Evolutionary conservation across 139 green algal genomes (phyloP), one percentile per base, ranked within the genome.

Genomic region (Chlorella sp.): DNA sequence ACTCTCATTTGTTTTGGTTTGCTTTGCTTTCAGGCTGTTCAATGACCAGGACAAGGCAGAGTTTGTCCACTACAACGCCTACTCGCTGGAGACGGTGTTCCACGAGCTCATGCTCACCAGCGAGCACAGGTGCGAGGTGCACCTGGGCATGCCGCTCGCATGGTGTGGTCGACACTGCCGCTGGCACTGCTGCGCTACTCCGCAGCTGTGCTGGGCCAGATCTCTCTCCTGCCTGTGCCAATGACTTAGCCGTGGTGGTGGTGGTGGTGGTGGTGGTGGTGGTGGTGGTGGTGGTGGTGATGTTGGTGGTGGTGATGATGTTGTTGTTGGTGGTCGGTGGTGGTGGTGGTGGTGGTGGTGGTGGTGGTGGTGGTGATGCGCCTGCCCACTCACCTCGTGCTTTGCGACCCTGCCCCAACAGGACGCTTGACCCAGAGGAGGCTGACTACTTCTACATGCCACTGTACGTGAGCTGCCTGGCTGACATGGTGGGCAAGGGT

Each of bases 381-480:
- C 49, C 59, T 31, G 17, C 59, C 17, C 59, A 29, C 26, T 10
- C 59, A 64, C 59, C 26, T 64, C 24, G 23, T 67, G 60, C n/a
- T 55, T 55, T 55, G 42, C n/a, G n/a, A n/a, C 42, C 42, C 42
- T 69, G 27, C 63, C 30, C 32, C n/a, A 36, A 36, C 73, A 70
- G 74, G 51, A 80, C 74, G n/a, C 70, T 68, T 64, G 74, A 80
- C 33, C 76, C 76, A 27, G 64, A 82, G 50, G 80, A 91, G 71
- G 88, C 88, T 0, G 84, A 89, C 74, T 87, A 74, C 77, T 89
- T 87, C 73, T 89, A 85, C 36, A 74, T 86, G 31, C 84, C 84
- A 10, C 69, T 85, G 49, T 34, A 72, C 49, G 67, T 72, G 49
- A 51, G 55, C 55, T 69, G 60, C 70, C 34, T 75, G 50, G 69